A percentile compares a stretch with the other conserved stretches of the same genome.
These are phyloP conservation scores for Solanum rostratum DNA, from an alignment of 257 asterid species.

Conservation along the genomic window DNA sequence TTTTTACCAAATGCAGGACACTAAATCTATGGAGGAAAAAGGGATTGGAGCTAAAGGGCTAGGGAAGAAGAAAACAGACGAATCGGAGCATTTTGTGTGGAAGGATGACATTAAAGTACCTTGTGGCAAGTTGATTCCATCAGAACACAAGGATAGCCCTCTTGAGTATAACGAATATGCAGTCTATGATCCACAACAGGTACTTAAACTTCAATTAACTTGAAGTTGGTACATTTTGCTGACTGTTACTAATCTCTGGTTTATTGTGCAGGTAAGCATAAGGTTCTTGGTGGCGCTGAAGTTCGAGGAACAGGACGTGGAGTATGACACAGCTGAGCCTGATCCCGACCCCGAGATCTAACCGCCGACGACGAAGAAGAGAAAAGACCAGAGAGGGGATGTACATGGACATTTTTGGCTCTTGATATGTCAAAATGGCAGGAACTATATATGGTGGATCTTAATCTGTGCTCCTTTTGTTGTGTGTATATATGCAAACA, in stretches of 20 bases:
- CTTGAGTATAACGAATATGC: constrained; percentile 83
- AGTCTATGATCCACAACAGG: constrained; percentile 70
- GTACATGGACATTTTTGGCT: constrained; percentile 4
- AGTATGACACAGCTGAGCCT: constrained; percentile 18
- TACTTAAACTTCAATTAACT: neutral
- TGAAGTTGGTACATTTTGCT: too few relatives aligned
- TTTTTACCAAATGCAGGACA: constrained; percentile 15
- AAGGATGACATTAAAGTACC: constrained; percentile 70
- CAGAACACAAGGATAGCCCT: constrained; percentile 47
- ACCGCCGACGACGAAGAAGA: neutral
- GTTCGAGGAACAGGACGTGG: constrained; percentile 63
- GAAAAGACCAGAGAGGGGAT: neutral
- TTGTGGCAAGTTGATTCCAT: constrained; percentile 47
- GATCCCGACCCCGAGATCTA: neutral
- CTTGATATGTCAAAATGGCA: too few relatives aligned
- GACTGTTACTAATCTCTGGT: too few relatives aligned
- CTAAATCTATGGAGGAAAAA: constrained; percentile 43
- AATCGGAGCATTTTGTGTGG: constrained; percentile 73
- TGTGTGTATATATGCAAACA: too few relatives aligned
- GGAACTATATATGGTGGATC: too few relatives aligned
- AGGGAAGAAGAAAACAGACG: constrained; percentile 67
- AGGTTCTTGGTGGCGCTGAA: constrained; percentile 72
- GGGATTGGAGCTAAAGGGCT: constrained; percentile 46
- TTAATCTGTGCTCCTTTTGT: too few relatives aligned
- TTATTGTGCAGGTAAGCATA: constrained; percentile 26